These are phyloP conservation scores for Kodamaea restingae DNA, from an alignment of 805 yeast species.

Conservation along the genomic window DNA sequence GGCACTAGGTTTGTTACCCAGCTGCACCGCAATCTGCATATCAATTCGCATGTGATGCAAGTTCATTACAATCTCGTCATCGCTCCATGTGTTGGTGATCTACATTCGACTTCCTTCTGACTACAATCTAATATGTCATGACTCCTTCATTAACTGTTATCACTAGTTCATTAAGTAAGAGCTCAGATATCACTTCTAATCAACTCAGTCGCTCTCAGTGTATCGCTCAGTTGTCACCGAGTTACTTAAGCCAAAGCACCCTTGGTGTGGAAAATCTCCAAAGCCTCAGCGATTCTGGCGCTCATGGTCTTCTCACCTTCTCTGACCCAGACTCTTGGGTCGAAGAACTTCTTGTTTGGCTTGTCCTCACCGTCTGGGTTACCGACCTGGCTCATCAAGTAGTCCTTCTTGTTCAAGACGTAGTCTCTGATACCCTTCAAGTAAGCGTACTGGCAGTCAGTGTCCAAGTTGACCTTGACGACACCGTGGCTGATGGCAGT, in stretches of 20 bases:
- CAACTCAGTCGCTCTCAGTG: too few relatives aligned
- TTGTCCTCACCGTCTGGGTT: slow-evolving; percentile 99
- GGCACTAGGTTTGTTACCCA: too few relatives aligned
- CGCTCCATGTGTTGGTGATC: too few relatives aligned
- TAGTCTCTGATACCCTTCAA: slow-evolving; percentile 95
- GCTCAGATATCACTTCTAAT: too few relatives aligned
- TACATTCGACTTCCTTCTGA: too few relatives aligned
- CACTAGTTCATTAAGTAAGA: too few relatives aligned
- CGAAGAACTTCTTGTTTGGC: slow-evolving; percentile 99
- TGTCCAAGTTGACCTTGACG: slow-evolving; percentile 98
- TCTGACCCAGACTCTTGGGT: slow-evolving; percentile 99
- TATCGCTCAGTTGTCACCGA: too few relatives aligned
- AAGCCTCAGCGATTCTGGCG: slow-evolving; percentile 77
- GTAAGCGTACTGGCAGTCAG: slow-evolving; percentile 99
- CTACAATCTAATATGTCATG: too few relatives aligned
- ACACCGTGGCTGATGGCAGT: slow-evolving; percentile 91
- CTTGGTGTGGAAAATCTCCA: slow-evolving; percentile 80
- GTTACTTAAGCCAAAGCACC: slow-evolving; percentile 15
- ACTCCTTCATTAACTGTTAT: too few relatives aligned
- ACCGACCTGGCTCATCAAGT: slow-evolving; percentile 84
- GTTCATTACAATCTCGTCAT: too few relatives aligned
- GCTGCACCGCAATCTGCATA: too few relatives aligned
- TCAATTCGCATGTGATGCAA: too few relatives aligned
- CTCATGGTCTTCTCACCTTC: slow-evolving; percentile 99
- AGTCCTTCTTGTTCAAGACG: slow-evolving; percentile 93